Evolutionary conservation across 2,329 filamentous ascomycete species (phyloP).

Genomic region (Aspergillus vadensis): DNA sequence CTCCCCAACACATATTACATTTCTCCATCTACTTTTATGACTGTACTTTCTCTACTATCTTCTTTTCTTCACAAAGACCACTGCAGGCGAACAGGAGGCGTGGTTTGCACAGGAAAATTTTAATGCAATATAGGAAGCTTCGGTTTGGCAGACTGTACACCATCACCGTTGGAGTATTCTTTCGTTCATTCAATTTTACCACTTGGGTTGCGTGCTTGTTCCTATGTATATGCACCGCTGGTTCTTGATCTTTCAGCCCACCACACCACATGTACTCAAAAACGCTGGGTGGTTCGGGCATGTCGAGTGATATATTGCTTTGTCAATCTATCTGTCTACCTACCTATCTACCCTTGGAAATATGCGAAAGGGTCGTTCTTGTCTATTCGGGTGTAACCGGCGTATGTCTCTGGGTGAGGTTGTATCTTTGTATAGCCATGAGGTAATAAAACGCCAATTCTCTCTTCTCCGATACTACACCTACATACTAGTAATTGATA

Average conservation of each 20-base stretch:
- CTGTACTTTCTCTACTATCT: constrained; percentile 7
- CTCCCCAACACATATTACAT: not conserved
- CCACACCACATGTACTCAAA: not conserved
- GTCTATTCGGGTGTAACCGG: not conserved
- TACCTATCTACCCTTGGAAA: not conserved
- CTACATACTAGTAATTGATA: too few species aligned
- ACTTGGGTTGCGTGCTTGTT: not conserved
- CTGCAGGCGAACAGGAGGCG: constrained; percentile 15
- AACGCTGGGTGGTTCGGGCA: not conserved
- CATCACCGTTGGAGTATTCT: constrained; percentile 3
- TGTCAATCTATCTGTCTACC: not conserved
- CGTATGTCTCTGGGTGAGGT: not conserved
- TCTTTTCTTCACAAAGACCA: constrained; percentile 4
- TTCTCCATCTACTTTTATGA: not conserved
- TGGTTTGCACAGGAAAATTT: not conserved
- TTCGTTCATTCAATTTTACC: not conserved
- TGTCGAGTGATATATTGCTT: not conserved
- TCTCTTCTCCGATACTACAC: not conserved
- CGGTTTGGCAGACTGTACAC: constrained; percentile 10
- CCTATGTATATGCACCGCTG: not conserved
- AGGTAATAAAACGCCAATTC: not conserved
- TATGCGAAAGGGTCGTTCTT: not conserved
- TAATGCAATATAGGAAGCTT: not conserved
- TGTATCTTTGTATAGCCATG: not conserved
- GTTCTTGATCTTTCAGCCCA: not conserved